Base-by-base conservation (phyloP, 352 stramenopile genomes). In the Blastocystis sp. region DNA sequence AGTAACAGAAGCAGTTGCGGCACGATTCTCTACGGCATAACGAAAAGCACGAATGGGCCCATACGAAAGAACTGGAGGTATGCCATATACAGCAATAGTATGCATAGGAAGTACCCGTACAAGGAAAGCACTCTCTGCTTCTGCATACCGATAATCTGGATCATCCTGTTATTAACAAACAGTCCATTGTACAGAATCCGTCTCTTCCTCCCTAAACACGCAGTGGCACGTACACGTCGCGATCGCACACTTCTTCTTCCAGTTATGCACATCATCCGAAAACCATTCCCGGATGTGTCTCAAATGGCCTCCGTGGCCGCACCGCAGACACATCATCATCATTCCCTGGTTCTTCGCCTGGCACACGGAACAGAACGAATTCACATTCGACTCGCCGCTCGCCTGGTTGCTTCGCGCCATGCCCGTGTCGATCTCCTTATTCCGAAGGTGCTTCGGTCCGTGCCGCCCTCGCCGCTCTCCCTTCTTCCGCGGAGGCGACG, bases 271-370 rank as follows among this genome's bases (percentile, higher is more conserved):
- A 11, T 84, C 23, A 17, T 45, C 41, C 14, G n/a, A 53, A 70
- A 84, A 84, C 74, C 74, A 84, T 48, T 84, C 74, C n/a, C 48
- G 74, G 9, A 84, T 45, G 48, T 84, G 74, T 28, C 40, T 11
- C 61, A 84, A 84, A 84, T 84, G 74, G 28, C 74, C 74, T 2
- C 74, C 74, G 69, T 84, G 74, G 7, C 74, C 74, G 66, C 74
- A 84, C 28, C 74, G 74, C 52, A 84, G 21, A 70, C 74, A 84
- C 74, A 84, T 84, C 21, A 56, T 53, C 28, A 84, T 53, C 52
- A 84, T 38, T 52, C 74, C 74, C 23, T 34, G 23, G 61, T 84
- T 84, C 60, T 67, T 66, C 1, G 21, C 66, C 23, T 69, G 53
- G 43, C 74, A 84, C 19, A 84, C 74, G 66, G 48, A 67, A 9